Evolutionary conservation across 2,329 filamentous ascomycete species (phyloP), one percentile per base, ranked within the genome.

Genomic region (Ascochyta fabae): DNA sequence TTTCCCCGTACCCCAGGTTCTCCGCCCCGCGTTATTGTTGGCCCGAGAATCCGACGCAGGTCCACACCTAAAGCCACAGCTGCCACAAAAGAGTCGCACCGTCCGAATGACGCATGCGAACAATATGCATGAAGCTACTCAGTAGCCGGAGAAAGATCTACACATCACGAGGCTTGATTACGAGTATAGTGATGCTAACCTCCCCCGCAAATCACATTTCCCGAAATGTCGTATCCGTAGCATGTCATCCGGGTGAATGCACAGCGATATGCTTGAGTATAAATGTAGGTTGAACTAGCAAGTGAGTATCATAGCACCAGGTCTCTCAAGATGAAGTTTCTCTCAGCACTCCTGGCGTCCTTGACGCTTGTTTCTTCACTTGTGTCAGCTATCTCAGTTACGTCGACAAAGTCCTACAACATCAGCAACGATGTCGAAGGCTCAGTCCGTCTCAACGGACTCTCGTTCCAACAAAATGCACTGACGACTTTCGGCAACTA

Each of bases 381-480:
- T 3, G 45, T 47, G 3, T 59, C 54, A 19, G 62, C 68, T 6
- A 59, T 73, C 8, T 70, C 71, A 3, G 24, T 73, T 2, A 64
- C 60, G 1, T 69, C 66, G 2, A 69, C 63, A 1, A 67, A 64
- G 2, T 64, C 55, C 8, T 72, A 65, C 56, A 70, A 74, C 34
- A 69, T 74, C 44, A 62, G 63, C 24, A 70, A 70, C 31, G 72
- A 75, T 51, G 65, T 70, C 3, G 67, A 74, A 49, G 72, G 72
- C 9, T 72, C 68, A 2, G 71, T 73, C 7, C 71, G 65, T 9
- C 62, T 83, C 40, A 83, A 83, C 59, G 79, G 78, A 38, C 76
- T 81, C 48, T 75, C 80, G 0, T 83, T 81, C 65, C 81, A 83
- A 63, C 80, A 83, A 56, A 74, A 80, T 51, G 77, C 75, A 29